Base-by-base conservation (phyloP, 176 grass and related monocot genomes). In the Musa itinerans region DNA sequence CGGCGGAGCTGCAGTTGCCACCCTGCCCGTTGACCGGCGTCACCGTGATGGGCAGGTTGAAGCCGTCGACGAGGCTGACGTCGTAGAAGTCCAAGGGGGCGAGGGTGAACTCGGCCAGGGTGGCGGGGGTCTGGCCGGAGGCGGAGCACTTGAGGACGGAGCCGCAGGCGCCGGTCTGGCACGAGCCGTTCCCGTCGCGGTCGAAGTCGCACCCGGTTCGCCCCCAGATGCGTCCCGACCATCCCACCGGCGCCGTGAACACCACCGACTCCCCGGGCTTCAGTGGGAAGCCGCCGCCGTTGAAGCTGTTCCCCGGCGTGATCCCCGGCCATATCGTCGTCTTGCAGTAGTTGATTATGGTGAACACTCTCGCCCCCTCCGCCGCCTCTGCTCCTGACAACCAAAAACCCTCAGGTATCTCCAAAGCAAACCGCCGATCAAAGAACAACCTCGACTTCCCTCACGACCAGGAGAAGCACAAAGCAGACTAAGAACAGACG, bases 1-100 rank as follows among this genome's bases (percentile, higher is more conserved):
- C 95, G 0, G 88, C 94, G 22, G 64, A 22, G n/a, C 58, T 54
- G 74, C 95, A 98, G 85, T 91, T 96, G 20, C 53, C 73, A 0
- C 53, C 57, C 71, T 76, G 61, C 19, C 63, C 70, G 63, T 83
- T 89, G 0, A 87, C 74, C 1, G 88, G 88, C 11, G 29, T 84
- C 24, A 98, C 81, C 65, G 83, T 78, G 6, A 88, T 7, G 0
- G 88, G 84, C 55, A 80, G 78, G 78, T 80, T 88, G 65, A 83
- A 88, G 65, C 95, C 91, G 75, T 99, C 91, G 29, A 99, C 95
- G 29, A 99, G 85, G 76, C 95, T 99, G 52, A 99, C 96, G 76
- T 99, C 96, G 85, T 92, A 99, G 81, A 94, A 99, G 80, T 99
- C 86, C 12, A 75, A 13, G 5, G 79, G 5, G 0, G 77, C 87